phyloP scores from a whole-genome alignment of 306 rosid species.

The Castanea sativa region DNA sequence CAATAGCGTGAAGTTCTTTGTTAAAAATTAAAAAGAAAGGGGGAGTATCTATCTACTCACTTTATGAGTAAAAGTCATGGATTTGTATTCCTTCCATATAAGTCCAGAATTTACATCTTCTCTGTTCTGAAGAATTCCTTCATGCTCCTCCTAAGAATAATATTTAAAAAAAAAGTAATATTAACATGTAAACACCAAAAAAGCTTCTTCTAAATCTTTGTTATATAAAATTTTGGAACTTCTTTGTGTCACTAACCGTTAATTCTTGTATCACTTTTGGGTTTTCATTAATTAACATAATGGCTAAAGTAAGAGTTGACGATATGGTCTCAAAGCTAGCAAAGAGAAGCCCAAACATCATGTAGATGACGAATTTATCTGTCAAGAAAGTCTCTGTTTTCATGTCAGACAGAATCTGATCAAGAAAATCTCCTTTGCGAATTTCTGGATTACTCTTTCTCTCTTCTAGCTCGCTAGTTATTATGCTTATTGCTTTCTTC shows the following conservation, averaged over 20 bases:
- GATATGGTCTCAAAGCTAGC: slow-evolving; percentile 1
- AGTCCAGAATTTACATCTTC: no score
- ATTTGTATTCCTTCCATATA: background rate
- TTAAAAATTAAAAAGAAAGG: background rate
- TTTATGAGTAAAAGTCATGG: background rate
- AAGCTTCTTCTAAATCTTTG: background rate
- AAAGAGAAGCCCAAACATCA: slow-evolving; percentile 24
- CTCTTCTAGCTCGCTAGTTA: slow-evolving; percentile 27
- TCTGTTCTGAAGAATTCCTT: no score
- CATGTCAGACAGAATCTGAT: slow-evolving; percentile 20
- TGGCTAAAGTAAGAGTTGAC: background rate
- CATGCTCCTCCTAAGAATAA: no score
- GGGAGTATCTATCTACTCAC: background rate
- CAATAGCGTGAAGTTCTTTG: background rate
- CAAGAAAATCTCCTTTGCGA: slow-evolving; percentile 29
- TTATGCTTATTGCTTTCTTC: slow-evolving; percentile 22
- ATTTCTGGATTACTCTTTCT: slow-evolving; percentile 19
- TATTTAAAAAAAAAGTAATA: background rate
- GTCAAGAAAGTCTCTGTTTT: slow-evolving; percentile 9
- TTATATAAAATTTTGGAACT: background rate
- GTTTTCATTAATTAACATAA: background rate
- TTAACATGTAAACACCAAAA: background rate
- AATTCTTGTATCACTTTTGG: background rate
- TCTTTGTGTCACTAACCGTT: background rate
- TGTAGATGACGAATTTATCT: slow-evolving; percentile 20